A percentile compares a stretch with the other conserved stretches of the same genome.
phyloP scores from a whole-genome alignment of 345 rosid species.

The Euclidium syriacum region DNA sequence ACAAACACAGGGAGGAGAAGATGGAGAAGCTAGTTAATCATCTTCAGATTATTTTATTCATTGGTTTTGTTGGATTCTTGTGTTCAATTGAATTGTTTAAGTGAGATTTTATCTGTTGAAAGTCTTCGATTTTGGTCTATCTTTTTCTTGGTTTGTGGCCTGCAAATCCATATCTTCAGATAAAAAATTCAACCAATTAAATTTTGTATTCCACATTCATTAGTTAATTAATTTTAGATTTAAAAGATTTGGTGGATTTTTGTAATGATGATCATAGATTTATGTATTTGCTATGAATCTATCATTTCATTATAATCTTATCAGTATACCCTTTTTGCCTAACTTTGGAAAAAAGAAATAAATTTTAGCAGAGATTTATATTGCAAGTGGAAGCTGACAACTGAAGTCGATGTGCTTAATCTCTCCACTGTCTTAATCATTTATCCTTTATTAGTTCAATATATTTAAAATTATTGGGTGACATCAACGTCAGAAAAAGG shows the following conservation, averaged over 20 bases:
- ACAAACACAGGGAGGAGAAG: slow-evolving; percentile 24
- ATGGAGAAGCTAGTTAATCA: slow-evolving; percentile 16
- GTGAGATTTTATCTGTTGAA: neutral
- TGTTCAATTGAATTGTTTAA: neutral
- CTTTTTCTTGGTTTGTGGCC: neutral
- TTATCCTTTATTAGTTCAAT: slow-evolving; percentile 9
- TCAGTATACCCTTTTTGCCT: slow-evolving; percentile 20
- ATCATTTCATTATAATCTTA: slow-evolving; percentile 14
- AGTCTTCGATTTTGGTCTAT: neutral
- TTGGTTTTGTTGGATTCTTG: slow-evolving; percentile 5
- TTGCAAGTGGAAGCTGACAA: slow-evolving; percentile 29
- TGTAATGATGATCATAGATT: slow-evolving; percentile 22
- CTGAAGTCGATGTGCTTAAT: slow-evolving; percentile 14
- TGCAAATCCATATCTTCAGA: neutral
- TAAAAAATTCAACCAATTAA: slow-evolving; percentile 19
- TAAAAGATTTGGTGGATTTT: slow-evolving; percentile 5
- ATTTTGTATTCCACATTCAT: slow-evolving; percentile 18
- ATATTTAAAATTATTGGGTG: neutral
- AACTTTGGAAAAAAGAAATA: slow-evolving; percentile 12
- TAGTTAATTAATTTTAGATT: neutral
- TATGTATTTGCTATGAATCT: slow-evolving; percentile 23
- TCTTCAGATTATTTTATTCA: slow-evolving; percentile 18
- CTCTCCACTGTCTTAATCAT: slow-evolving; percentile 19
- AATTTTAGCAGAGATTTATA: neutral
- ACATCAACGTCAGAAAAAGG: slow-evolving; percentile 6